Conservation (phyloP, 2,329 filamentous ascomycete species). For the Metarhizium rileyi region DNA sequence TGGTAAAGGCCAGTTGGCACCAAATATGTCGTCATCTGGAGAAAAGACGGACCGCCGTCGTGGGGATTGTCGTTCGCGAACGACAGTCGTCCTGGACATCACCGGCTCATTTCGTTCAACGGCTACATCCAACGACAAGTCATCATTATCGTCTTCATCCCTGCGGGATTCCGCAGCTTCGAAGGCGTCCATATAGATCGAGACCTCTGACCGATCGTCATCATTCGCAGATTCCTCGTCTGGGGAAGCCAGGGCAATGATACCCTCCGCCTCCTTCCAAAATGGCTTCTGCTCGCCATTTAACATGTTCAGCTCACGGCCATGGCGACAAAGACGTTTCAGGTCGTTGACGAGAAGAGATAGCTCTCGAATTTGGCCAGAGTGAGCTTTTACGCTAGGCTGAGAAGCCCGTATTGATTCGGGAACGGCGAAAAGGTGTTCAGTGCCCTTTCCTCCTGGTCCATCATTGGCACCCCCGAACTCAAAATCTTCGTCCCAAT, state of each 20-base stretch:
- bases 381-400: slow-evolving; percentile 72
- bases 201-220: slow-evolving; percentile 27
- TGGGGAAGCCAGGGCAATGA: slow-evolving; percentile 72
- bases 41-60: slow-evolving; percentile 54
- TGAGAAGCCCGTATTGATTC: slow-evolving; percentile 73
- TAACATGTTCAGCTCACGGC: slow-evolving; percentile 55
- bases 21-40: slow-evolving; percentile 58
- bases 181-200: slow-evolving; percentile 29
- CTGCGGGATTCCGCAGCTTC: slow-evolving; percentile 35
- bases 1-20: slow-evolving; percentile 35
- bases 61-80: slow-evolving; percentile 41
- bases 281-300: slow-evolving; percentile 48
- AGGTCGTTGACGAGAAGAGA: slow-evolving; percentile 74
- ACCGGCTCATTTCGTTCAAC: slow-evolving; percentile 32
- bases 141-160: slow-evolving; percentile 30
- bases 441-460: slow-evolving; percentile 25
- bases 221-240: slow-evolving; percentile 43
- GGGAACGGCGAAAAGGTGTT: slow-evolving; percentile 41
- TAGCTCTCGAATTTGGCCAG: slow-evolving; percentile 73
- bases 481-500: slow-evolving; percentile 87
- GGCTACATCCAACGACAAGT: slow-evolving; percentile 30
- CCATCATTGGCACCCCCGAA: slow-evolving; percentile 44
- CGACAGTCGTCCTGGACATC: slow-evolving; percentile 40
- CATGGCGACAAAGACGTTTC: slow-evolving; percentile 65
- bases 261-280: slow-evolving; percentile 77